phyloP scores from a whole-genome alignment of 2,329 filamentous ascomycete genomes.

The Blastomyces gilchristii region DNA sequence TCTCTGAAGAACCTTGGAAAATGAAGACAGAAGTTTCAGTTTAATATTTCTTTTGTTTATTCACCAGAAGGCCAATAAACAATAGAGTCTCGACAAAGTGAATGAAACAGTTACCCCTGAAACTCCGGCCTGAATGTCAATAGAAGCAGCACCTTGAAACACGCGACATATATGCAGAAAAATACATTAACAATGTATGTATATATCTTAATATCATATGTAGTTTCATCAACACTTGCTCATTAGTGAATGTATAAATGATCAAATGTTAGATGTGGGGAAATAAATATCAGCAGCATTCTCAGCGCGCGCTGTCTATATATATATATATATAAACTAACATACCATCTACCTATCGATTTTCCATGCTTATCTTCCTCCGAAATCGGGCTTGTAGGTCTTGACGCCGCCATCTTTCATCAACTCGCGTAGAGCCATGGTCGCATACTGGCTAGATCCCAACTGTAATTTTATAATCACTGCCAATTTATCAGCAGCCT shows the following conservation, averaged over 20 bases:
- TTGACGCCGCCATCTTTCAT: constrained; percentile 56
- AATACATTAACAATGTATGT: not conserved
- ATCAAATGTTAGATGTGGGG: not conserved
- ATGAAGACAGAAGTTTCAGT: not conserved
- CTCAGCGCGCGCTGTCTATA: not conserved
- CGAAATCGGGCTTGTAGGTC: constrained; percentile 54
- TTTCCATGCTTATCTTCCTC: constrained; percentile 23
- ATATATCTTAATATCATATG: not conserved
- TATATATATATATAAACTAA: not conserved
- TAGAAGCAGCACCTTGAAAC: not conserved
- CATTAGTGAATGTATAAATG: not conserved
- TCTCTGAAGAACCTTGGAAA: not conserved
- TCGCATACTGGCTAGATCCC: constrained; percentile 71
- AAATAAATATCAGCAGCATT: not conserved
- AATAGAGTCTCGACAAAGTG: not conserved
- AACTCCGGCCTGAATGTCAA: not conserved
- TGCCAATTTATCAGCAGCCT: constrained; percentile 46
- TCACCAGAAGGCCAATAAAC: not conserved
- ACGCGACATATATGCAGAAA: not conserved
- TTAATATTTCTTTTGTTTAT: not conserved
- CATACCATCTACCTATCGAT: not conserved
- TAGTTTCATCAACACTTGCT: not conserved
- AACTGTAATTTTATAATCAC: constrained; percentile 65
- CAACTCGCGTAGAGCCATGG: constrained; percentile 69
- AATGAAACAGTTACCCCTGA: not conserved